A percentile compares a stretch with the other conserved stretches of the same genome.
Conservation (phyloP, 805 yeast species). For the Candida corydali region DNA sequence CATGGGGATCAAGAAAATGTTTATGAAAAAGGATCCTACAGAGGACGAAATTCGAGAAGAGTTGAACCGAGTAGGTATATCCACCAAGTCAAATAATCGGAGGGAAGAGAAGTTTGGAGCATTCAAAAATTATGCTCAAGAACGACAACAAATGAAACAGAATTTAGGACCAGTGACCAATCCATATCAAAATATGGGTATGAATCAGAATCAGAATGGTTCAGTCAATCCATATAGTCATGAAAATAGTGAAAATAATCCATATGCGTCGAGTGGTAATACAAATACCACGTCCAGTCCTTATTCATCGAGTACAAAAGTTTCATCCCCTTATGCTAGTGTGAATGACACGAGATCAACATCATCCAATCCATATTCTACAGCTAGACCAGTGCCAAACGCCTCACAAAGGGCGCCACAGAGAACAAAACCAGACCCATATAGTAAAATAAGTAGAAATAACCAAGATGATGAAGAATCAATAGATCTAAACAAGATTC, state of each 20-base stretch:
- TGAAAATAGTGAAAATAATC: constrained; percentile 7
- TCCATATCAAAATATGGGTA: constrained; percentile 34
- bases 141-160: constrained; percentile 29
- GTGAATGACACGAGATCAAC: background rate
- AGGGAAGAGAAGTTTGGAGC: constrained; percentile 50
- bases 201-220: background rate
- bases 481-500: constrained; percentile 36
- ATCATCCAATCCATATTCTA: constrained; percentile 6
- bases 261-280: constrained; percentile 8
- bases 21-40: constrained; percentile 48
- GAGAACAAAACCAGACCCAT: background rate
- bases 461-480: constrained; percentile 25
- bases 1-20: constrained; percentile 46
- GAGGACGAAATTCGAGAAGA: constrained; percentile 42
- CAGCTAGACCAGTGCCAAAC: constrained; percentile 2
- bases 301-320: constrained; percentile 6
- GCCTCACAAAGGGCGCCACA: background rate
- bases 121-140: constrained; percentile 46
- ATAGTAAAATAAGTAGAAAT: background rate
- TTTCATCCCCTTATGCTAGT: background rate
- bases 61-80: constrained; percentile 37
- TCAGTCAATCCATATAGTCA: constrained; percentile 17
- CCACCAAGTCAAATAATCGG: constrained; percentile 30
- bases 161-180: constrained; percentile 36
- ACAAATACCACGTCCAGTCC: constrained; percentile 1